Evolutionary conservation across 306 rosid species (phyloP).

Genomic region (Pyrus pyrifolia): DNA sequence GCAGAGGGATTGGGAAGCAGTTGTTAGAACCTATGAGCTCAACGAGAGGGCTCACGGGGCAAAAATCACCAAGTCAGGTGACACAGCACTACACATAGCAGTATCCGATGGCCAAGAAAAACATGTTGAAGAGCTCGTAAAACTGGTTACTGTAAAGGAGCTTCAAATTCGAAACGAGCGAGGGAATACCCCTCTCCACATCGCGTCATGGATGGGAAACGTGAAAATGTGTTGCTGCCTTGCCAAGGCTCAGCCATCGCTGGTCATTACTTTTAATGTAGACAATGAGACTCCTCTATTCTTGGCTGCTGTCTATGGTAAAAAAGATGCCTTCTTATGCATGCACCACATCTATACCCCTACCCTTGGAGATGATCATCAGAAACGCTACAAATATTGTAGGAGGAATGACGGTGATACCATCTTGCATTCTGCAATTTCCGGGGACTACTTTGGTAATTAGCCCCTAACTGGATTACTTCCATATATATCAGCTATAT

Average conservation of each 20-base stretch:
- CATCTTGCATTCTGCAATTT: not conserved
- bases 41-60: not conserved
- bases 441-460: not conserved
- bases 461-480: too few relatives aligned
- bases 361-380: not conserved
- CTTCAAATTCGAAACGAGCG: not conserved
- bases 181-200: not conserved
- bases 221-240: not conserved
- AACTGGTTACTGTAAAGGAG: not conserved
- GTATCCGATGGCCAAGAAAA: not conserved
- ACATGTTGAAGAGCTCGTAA: not conserved
- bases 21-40: not conserved
- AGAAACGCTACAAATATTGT: not conserved
- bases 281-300: not conserved
- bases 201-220: not conserved
- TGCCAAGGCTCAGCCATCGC: not conserved
- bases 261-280: not conserved
- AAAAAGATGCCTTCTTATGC: not conserved
- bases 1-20: not conserved
- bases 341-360: not conserved
- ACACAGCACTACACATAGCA: not conserved
- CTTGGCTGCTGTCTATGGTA: not conserved
- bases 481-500: too few relatives aligned
- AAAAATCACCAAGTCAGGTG: not conserved
- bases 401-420: not conserved